Evolutionary conservation across 805 yeast species (phyloP).

Genomic region (Nakazawaea ishiwadae): DNA sequence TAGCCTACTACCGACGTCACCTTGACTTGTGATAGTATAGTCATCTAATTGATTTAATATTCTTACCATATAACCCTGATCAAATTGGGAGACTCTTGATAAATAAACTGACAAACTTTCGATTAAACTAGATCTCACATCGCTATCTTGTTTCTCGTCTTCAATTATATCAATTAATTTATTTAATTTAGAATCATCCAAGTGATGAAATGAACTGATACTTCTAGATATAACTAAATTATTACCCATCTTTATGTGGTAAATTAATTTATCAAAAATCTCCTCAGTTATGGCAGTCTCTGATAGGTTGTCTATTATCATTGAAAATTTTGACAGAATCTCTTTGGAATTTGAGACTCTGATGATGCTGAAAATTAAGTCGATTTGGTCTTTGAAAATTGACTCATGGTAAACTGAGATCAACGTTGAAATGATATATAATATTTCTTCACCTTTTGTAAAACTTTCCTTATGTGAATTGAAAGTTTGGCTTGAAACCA

Average conservation of each 20-base stretch:
- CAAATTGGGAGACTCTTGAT: slow-evolving; percentile 17
- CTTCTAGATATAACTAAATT: slow-evolving; percentile 28
- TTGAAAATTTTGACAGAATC: slow-evolving; percentile 25
- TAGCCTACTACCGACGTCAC: slow-evolving; percentile 86
- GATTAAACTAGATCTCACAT: slow-evolving; percentile 21
- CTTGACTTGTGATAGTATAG: slow-evolving; percentile 73
- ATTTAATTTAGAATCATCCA: slow-evolving; percentile 15
- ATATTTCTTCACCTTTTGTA: slow-evolving; percentile 33
- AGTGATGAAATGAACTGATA: slow-evolving; percentile 24
- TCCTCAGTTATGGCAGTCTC: slow-evolving; percentile 14
- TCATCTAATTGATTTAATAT: slow-evolving; percentile 54
- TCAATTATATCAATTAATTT: slow-evolving; percentile 24
- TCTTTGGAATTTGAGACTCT: slow-evolving; percentile 18
- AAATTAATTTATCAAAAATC: slow-evolving; percentile 26
- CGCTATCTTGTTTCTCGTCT: slow-evolving; percentile 24
- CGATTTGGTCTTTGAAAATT: slow-evolving; percentile 15
- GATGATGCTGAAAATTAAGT: slow-evolving; percentile 24
- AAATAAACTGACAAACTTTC: slow-evolving; percentile 22
- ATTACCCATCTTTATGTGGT: slow-evolving; percentile 35
- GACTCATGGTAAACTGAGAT: slow-evolving; percentile 1
- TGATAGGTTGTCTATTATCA: slow-evolving; percentile 19
- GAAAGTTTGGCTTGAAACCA: slow-evolving; percentile 16
- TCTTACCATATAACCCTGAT: slow-evolving; percentile 3
- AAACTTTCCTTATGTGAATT: slow-evolving; percentile 29
- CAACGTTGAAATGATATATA: slow-evolving; percentile 19